Base-by-base conservation (phyloP, 805 yeast species). In the Candida adriatica region DNA sequence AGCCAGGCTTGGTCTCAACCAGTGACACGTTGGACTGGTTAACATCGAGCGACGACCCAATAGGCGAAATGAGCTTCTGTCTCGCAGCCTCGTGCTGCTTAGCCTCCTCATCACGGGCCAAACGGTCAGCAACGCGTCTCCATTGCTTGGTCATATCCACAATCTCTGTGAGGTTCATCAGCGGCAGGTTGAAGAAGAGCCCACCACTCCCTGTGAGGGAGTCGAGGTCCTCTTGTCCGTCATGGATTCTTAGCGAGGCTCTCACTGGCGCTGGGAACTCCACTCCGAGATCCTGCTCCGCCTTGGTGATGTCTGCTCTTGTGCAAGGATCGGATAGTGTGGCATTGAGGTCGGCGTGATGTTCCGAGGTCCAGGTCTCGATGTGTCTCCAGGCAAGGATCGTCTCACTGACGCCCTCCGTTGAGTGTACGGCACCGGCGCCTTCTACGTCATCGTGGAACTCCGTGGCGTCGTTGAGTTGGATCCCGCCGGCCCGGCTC, bases 311-410 rank as follows among this genome's bases (percentile, higher is more conserved):
- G 53, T 92, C 98, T 36, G 79, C 72, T 24, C 69, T 66, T 0
- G 96, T 85, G 40, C 87, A 92, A 18, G 86, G 81, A 31, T 74
- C 79, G 49, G 79, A 76, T 41, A 90, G 60, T 30, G 92, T 77
- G 35, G 84, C 88, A 38, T 68, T 71, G 35, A 92, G 63, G 58
- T 90, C 98, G 2, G 92, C 83, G 42, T 79, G 80, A 56, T 85
- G 70, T 34, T 74, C 73, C 21, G 72, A 68, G 13, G 90, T 64
- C 96, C 96, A 90, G 13, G 74, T 64, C 44, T 84, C 90, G 36
- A 90, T 76, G 48, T 88, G 88, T 41, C 82, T 71, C 97, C 97
- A 90, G 9, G 96, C 82, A 15, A 77, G 70, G 22, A 79, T 65
- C 2, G 72, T 64, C 41, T 88, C 85, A 33, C 90, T 76, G 16